phyloP scores from a whole-genome alignment of 177 flowering plant species.

The Vitis hybrid region DNA sequence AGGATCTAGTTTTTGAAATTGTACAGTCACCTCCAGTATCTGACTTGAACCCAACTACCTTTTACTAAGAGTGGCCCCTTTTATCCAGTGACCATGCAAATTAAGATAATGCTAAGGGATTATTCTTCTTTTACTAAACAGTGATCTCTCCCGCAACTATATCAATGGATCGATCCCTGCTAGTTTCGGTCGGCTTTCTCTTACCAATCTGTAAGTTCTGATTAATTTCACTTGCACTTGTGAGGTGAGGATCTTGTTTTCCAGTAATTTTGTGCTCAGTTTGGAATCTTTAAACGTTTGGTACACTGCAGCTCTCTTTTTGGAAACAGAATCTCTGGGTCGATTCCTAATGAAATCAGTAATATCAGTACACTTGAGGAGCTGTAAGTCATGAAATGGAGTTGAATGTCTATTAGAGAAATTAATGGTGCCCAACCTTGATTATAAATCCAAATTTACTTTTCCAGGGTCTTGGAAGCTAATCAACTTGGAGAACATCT shows the following conservation, averaged over 20 bases:
- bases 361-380: conserved; percentile 48
- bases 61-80: no score
- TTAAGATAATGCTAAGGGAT: no score
- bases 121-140: conserved; percentile 19
- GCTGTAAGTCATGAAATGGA: conserved; percentile 51
- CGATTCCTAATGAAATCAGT: conserved; percentile 70
- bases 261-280: neutral
- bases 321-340: conserved; percentile 71
- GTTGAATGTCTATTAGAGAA: neutral
- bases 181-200: conserved; percentile 42
- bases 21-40: no score
- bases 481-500: conserved; percentile 58
- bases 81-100: no score
- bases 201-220: conserved; percentile 56
- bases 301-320: conserved; percentile 45
- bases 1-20: no score
- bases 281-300: neutral
- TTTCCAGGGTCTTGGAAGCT: conserved; percentile 55
- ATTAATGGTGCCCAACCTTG: neutral
- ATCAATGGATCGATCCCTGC: conserved; percentile 69
- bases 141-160: conserved; percentile 76
- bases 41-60: no score
- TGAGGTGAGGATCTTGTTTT: neutral
- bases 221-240: conserved; percentile 1
- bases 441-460: conserved; percentile 10